Percentiles rank a stretch among this genome's conserved stretches.
phyloP scores from a whole-genome alignment of 140 eudicot species.

The Flaveria floridana region DNA sequence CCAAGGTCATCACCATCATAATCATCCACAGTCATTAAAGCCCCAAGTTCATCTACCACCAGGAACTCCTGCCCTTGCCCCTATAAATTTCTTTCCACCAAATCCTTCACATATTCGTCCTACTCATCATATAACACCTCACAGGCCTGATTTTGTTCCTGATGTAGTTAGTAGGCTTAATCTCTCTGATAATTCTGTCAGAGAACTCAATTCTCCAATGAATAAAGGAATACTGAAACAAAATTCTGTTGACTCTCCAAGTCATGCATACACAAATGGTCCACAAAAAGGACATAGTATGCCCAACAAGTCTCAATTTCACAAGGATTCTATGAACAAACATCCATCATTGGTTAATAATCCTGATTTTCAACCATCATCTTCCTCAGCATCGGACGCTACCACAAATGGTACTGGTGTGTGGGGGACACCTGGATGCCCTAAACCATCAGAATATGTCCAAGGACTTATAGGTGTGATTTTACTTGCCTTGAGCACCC shows the following conservation, averaged over 20 bases:
- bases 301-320: slow-evolving; percentile 38
- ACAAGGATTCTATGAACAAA: slow-evolving; percentile 38
- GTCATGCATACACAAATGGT: slow-evolving; percentile 40
- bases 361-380: slow-evolving; percentile 37
- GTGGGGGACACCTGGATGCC: slow-evolving; percentile 73
- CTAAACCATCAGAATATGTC: slow-evolving; percentile 70
- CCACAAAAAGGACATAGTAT: slow-evolving; percentile 53
- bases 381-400: slow-evolving; percentile 41
- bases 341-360: slow-evolving; percentile 26
- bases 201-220: slow-evolving; percentile 17
- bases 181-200: slow-evolving; percentile 45
- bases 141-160: slow-evolving; percentile 46
- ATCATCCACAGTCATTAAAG: slow-evolving; percentile 44
- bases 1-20: slow-evolving; percentile 42
- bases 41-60: slow-evolving; percentile 37
- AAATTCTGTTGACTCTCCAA: slow-evolving; percentile 39
- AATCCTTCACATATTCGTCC: slow-evolving; percentile 40
- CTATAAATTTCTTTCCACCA: slow-evolving; percentile 45
- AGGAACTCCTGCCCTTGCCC: slow-evolving; percentile 40
- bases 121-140: slow-evolving; percentile 39
- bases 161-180: slow-evolving; percentile 49
- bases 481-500: slow-evolving; percentile 73
- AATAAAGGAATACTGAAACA: slow-evolving; percentile 47
- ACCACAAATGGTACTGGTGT: slow-evolving; percentile 43
- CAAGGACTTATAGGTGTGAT: slow-evolving; percentile 78